A percentile compares a stretch with the other conserved stretches of the same genome.
These are phyloP conservation scores for Beta lomatogona DNA, from an alignment of 179 eudicot genomes.

Conservation along the genomic window DNA sequence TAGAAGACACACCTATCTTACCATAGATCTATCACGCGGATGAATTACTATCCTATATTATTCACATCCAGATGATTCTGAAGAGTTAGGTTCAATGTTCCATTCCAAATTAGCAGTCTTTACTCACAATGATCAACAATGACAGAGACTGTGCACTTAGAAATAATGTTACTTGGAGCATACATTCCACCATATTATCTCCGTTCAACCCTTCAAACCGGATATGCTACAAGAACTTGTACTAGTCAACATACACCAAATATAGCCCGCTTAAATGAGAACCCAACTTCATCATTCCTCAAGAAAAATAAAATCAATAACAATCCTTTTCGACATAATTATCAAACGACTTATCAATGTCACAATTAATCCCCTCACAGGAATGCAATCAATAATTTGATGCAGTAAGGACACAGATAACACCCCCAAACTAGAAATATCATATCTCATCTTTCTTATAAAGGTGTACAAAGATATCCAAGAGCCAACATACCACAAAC, in stretches of 20 bases:
- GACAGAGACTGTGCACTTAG: background rate
- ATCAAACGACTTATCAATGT: background rate
- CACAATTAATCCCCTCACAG: background rate
- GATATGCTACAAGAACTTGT: background rate
- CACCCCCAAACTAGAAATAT: background rate
- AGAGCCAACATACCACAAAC: background rate
- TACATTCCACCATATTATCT: background rate
- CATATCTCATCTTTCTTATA: background rate
- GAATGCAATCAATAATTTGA: background rate
- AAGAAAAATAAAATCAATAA: slow-evolving; percentile 16
- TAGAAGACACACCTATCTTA: no score
- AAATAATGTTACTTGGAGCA: background rate
- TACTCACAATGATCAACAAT: background rate
- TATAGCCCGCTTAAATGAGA: background rate
- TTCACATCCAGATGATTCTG: background rate
- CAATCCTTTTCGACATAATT: background rate
- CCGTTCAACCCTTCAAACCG: background rate
- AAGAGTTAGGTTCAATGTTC: background rate
- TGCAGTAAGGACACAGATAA: no score
- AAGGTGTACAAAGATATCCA: background rate
- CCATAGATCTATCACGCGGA: no score
- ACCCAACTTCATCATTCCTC: background rate
- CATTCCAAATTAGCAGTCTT: background rate
- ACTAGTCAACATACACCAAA: background rate
- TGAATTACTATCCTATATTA: background rate